These are phyloP conservation scores for Monilinia fructigena DNA, from an alignment of 2,329 filamentous ascomycete genomes.

Conservation along the genomic window DNA sequence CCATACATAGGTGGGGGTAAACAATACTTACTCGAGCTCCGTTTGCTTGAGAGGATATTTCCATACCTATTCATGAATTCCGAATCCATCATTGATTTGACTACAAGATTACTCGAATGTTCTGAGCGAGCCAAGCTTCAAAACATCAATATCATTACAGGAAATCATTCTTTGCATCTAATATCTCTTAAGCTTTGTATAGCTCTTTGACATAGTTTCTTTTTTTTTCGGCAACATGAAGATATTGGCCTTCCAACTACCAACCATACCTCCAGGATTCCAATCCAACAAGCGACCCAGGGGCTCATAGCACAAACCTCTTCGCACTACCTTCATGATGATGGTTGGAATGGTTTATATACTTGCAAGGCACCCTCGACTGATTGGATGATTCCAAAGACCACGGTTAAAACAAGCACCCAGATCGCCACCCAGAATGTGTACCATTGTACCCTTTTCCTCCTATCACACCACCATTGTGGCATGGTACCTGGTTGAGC, in stretches of 20 bases:
- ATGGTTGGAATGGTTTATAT: neutral
- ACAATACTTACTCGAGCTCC: neutral
- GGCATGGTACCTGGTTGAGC: neutral
- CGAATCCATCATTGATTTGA: neutral
- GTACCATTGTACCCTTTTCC: constrained; percentile 46
- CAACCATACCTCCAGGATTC: too few species aligned
- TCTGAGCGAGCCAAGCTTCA: too few species aligned
- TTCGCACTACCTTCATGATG: neutral
- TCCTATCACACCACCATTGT: constrained; percentile 45
- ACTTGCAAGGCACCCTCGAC: constrained; percentile 5
- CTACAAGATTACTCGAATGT: neutral
- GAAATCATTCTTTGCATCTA: neutral
- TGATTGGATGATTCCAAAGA: constrained; percentile 43
- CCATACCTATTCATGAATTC: neutral
- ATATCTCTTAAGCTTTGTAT: too few species aligned
- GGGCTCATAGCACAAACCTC: too few species aligned
- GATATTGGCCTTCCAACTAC: too few species aligned
- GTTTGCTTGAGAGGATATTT: neutral
- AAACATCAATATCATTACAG: neutral
- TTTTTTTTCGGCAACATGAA: too few species aligned
- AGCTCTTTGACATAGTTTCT: too few species aligned
- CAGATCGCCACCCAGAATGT: constrained; percentile 7
- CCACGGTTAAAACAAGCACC: neutral
- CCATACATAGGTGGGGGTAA: neutral
- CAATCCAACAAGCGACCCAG: too few species aligned